Conservation (phyloP, 345 rosid species). For the Pugionium cornutum region DNA sequence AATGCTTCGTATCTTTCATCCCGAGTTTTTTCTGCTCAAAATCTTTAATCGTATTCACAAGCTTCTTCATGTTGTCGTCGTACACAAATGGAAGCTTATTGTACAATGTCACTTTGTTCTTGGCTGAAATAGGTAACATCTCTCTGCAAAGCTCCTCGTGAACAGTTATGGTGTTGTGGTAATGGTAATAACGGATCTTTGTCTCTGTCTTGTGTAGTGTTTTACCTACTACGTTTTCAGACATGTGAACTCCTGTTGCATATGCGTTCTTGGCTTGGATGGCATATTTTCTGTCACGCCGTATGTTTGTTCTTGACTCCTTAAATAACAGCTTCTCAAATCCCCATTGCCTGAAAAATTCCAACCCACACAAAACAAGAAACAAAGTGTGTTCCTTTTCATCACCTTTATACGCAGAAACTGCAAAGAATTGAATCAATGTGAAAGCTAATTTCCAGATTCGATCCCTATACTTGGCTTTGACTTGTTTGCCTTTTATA, state of each 20-base stretch:
- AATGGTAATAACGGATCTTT: slow-evolving; percentile 76
- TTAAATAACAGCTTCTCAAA: slow-evolving; percentile 79
- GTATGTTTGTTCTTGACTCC: slow-evolving; percentile 62
- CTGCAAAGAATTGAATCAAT: background rate
- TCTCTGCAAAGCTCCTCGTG: slow-evolving; percentile 69
- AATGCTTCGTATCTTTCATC: slow-evolving; percentile 19
- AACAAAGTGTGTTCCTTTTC: background rate
- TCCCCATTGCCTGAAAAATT: slow-evolving; percentile 76
- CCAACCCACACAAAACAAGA: background rate
- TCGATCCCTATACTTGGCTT: background rate
- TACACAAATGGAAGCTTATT: slow-evolving; percentile 65
- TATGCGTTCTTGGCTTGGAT: slow-evolving; percentile 82
- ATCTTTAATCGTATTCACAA: slow-evolving; percentile 53
- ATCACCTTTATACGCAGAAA: background rate
- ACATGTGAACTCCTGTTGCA: slow-evolving; percentile 92
- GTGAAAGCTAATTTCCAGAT: slow-evolving; percentile 8
- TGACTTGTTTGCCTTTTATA: background rate
- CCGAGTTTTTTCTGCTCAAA: slow-evolving; percentile 54
- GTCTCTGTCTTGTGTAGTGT: slow-evolving; percentile 76
- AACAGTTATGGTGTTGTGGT: slow-evolving; percentile 67
- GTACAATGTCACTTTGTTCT: slow-evolving; percentile 51
- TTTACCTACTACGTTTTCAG: slow-evolving; percentile 76
- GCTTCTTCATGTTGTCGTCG: slow-evolving; percentile 74
- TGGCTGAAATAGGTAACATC: slow-evolving; percentile 53
- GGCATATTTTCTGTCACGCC: slow-evolving; percentile 85